Evolutionary conservation across 2,329 filamentous ascomycete species (phyloP).

Genomic region (Epichloe elymi): DNA sequence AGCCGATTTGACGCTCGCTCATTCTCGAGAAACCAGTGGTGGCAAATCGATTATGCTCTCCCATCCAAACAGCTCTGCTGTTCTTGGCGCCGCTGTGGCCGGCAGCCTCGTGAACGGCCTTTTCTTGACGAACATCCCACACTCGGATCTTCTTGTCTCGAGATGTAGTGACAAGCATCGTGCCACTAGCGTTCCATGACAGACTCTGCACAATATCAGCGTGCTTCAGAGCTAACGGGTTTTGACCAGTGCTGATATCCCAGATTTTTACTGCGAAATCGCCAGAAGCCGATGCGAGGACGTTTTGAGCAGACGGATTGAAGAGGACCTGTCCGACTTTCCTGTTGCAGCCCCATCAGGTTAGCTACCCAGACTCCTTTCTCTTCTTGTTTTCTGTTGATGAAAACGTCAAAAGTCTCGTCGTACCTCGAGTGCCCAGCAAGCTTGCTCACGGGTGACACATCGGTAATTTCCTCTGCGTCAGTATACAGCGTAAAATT

Average conservation of each 20-base stretch:
- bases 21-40: constrained; percentile 97
- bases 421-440: constrained; percentile 70
- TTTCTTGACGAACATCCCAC: constrained; percentile 94
- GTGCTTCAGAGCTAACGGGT: constrained; percentile 68
- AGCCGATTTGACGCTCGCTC: constrained; percentile 90
- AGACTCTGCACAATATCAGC: constrained; percentile 88
- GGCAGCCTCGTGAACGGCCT: constrained; percentile 66
- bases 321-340: constrained; percentile 98
- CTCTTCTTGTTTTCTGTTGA: background rate
- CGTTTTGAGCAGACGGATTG: constrained; percentile 90
- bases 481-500: constrained; percentile 77
- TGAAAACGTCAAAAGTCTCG: background rate
- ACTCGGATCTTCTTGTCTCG: constrained; percentile 96
- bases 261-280: constrained; percentile 93
- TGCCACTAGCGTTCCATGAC: constrained; percentile 87
- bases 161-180: constrained; percentile 79
- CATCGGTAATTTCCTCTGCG: constrained; percentile 69
- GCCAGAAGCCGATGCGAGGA: constrained; percentile 88
- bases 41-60: constrained; percentile 88
- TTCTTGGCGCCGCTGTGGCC: constrained; percentile 95
- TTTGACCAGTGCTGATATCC: constrained; percentile 72
- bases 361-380: background rate
- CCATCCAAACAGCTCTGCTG: constrained; percentile 92
- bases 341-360: constrained; percentile 31
- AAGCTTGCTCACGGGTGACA: constrained; percentile 69